Evolutionary conservation across 305 asterid genomes (phyloP), one percentile per base, ranked within the genome.

Genomic region (Solanum hybrid): DNA sequence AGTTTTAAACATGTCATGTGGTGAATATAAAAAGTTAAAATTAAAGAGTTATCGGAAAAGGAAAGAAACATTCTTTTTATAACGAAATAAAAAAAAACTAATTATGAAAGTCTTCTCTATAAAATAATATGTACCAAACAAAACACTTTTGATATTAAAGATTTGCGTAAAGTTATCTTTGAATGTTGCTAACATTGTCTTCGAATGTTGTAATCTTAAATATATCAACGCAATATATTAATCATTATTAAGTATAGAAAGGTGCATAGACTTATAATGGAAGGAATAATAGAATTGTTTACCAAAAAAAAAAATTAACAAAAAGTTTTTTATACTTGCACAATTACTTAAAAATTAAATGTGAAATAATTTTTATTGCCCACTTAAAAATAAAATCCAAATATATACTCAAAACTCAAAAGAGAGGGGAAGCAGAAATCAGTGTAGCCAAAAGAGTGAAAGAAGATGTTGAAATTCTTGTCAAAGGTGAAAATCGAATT

Each of bases 401-500:
- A 81, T 32, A 56, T 22, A 60, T 2, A 56, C 5, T 29, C 29
- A 6, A 11, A 35, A 78, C 40, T 29, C 6, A 2, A 84, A 51
- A 51, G 75, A 84, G 42, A 51, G 11, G 87, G 75, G 31, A 85
- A 60, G 51, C 6, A 34, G 46, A 60, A 85, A 56, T 6, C 31
- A 31, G 13, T 2, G 72, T 20, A 7, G 1, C 16, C 40, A 46
- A 84, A 29, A 8, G 73, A 17, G n/a, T 56, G 27, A 13, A 51
- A 20, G 24, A 14, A 78, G 86, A 97, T 97, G 99, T 86, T 97
- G 96, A 97, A 97, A 92, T 97, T 97, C 91, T 91, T 97, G 90
- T 97, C 99, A 22, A 95, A 95, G 91, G 99, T 96, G 89, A 94
- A 89, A 76, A 94, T 97, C 94, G 99, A 97, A 75, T 97, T 97